Conservation (phyloP, 768 basidiomycete genomes). For the Clitopilus passeckerianus region DNA sequence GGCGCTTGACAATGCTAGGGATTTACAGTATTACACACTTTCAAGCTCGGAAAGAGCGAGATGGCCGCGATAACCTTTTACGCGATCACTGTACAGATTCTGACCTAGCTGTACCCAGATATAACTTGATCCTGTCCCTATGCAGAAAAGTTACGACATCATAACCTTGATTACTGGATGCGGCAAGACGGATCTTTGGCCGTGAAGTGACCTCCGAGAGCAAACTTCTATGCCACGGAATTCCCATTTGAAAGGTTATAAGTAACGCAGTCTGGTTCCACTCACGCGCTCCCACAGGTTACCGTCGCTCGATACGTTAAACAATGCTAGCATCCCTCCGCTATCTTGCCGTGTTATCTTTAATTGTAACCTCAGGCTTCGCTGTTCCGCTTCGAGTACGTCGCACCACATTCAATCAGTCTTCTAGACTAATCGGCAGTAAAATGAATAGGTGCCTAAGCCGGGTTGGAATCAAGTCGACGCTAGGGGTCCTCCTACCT, state of each 20-base stretch:
- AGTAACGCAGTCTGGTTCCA: not conserved
- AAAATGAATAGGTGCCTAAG: not conserved
- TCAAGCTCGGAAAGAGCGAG: not conserved
- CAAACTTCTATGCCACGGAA: not conserved
- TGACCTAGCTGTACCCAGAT: not conserved
- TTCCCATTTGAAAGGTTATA: not conserved
- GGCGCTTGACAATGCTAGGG: too few species aligned
- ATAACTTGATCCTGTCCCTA: not conserved
- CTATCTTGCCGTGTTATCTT: not conserved
- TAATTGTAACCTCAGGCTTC: not conserved
- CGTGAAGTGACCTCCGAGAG: not conserved
- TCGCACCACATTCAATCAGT: not conserved
- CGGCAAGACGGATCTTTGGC: not conserved
- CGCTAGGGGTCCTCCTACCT: too few species aligned
- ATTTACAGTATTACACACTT: too few species aligned
- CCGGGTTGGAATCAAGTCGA: not conserved
- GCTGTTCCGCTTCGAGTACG: not conserved
- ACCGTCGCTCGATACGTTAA: not conserved
- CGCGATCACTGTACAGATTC: not conserved
- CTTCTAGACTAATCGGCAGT: not conserved
- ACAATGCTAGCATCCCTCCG: not conserved
- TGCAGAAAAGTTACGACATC: not conserved
- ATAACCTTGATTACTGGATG: not conserved
- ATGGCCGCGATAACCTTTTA: not conserved
- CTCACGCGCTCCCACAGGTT: not conserved